These are phyloP conservation scores for Glomus cerebriforme DNA, from an alignment of 192 early-diverging fungal genomes.

Conservation along the genomic window DNA sequence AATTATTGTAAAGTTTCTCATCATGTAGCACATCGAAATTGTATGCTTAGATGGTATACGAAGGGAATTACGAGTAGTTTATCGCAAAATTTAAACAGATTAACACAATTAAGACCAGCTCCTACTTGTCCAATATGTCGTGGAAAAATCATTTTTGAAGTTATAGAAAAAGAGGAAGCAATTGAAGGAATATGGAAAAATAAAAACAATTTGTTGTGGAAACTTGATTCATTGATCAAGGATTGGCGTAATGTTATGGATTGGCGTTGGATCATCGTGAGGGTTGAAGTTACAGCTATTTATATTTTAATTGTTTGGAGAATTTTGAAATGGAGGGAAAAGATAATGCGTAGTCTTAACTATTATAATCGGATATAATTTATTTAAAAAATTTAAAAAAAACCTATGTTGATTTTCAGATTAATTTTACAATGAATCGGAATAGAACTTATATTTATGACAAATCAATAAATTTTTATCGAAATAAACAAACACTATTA, in stretches of 20 bases:
- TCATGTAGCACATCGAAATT: constrained; percentile 22
- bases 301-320: constrained; percentile 26
- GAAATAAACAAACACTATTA: too few relatives aligned
- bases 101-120: background rate
- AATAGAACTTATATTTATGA: too few relatives aligned
- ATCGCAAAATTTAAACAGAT: background rate
- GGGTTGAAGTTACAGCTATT: background rate
- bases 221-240: constrained; percentile 4
- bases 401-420: too few relatives aligned
- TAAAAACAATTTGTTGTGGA: background rate
- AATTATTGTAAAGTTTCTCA: constrained; percentile 28
- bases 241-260: constrained; percentile 27
- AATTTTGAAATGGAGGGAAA: constrained; percentile 30
- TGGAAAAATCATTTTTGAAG: constrained; percentile 3
- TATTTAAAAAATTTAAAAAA: background rate
- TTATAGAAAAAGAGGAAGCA: background rate
- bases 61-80: background rate
- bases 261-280: constrained; percentile 8
- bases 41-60: constrained; percentile 25
- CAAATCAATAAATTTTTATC: too few relatives aligned
- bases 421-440: too few relatives aligned
- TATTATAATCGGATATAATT: background rate
- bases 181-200: background rate
- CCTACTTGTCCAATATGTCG: constrained; percentile 24
- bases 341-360: background rate